These are phyloP conservation scores for Infundibulicybe gibba DNA, from an alignment of 768 basidiomycete genomes.

Conservation along the genomic window DNA sequence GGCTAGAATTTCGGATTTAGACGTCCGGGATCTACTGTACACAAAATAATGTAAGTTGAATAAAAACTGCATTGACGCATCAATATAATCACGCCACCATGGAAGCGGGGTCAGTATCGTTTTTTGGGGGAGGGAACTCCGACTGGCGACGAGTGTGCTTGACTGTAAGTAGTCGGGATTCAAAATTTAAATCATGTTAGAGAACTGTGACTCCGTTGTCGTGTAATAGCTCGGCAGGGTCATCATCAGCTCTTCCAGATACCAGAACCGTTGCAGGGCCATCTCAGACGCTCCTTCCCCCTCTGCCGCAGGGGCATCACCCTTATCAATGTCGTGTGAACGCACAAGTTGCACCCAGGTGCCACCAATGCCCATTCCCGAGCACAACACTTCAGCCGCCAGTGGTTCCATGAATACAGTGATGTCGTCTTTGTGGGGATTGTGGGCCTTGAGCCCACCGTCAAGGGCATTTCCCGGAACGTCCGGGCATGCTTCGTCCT, in stretches of 20 bases:
- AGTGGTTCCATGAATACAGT: conserved; percentile 50
- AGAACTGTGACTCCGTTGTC: too few species aligned
- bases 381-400: conserved; percentile 33
- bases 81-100: too few species aligned
- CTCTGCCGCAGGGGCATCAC: not conserved
- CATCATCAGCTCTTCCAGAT: conserved; percentile 34
- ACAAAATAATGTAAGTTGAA: too few species aligned
- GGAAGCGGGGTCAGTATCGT: too few species aligned
- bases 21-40: too few species aligned
- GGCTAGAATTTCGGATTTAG: too few species aligned
- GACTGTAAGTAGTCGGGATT: too few species aligned
- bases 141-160: too few species aligned
- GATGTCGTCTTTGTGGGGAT: conserved; percentile 57
- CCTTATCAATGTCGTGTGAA: conserved; percentile 13
- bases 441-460: conserved; percentile 31
- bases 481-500: conserved; percentile 21
- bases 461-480: conserved; percentile 10
- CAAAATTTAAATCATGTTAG: too few species aligned
- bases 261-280: conserved; percentile 32
- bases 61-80: too few species aligned
- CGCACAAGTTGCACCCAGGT: conserved; percentile 69
- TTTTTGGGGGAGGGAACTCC: too few species aligned
- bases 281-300: conserved; percentile 20
- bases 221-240: conserved; percentile 36
- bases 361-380: conserved; percentile 60